Percentiles rank a stretch among this genome's conserved stretches.
Conservation (phyloP, 1,139 yeast genomes). For the Nakaseomyces uthaithaninus region DNA sequence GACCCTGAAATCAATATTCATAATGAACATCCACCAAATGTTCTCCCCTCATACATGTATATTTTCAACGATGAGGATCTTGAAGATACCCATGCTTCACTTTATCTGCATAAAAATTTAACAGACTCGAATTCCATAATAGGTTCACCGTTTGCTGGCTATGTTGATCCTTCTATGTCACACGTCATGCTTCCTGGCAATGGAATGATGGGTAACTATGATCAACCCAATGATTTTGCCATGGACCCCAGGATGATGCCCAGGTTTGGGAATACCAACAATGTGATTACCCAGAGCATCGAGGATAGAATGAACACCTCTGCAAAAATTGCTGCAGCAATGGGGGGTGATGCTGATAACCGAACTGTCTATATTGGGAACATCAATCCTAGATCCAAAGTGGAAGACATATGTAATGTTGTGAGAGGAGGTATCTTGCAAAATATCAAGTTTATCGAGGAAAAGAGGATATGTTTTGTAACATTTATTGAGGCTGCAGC, state of each 20-base stretch:
- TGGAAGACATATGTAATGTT: conserved; percentile 75
- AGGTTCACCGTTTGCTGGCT: conserved; percentile 1
- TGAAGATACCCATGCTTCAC: not conserved
- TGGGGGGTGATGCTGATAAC: conserved; percentile 71
- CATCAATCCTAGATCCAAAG: conserved; percentile 66
- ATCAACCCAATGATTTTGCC: not conserved
- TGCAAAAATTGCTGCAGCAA: conserved; percentile 63
- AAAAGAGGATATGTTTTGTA: conserved; percentile 73
- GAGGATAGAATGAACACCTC: conserved; percentile 65
- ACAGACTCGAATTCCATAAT: conserved; percentile 4
- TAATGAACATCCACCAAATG: conserved; percentile 8
- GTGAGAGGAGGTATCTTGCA: conserved; percentile 77
- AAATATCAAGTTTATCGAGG: conserved; percentile 61
- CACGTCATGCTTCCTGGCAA: conserved; percentile 3
- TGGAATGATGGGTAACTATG: conserved; percentile 3
- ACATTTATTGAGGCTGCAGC: conserved; percentile 75
- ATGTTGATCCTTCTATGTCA: not conserved
- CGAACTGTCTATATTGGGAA: conserved; percentile 73
- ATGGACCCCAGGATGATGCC: conserved; percentile 2
- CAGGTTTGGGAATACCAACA: not conserved
- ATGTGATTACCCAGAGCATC: conserved; percentile 34
- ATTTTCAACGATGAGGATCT: not conserved
- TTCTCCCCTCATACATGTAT: not conserved
- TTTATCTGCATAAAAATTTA: conserved; percentile 3
- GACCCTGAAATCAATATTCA: conserved; percentile 10